phyloP scores from a whole-genome alignment of 2,329 filamentous ascomycete genomes.

The Microascus cirrosus region DNA sequence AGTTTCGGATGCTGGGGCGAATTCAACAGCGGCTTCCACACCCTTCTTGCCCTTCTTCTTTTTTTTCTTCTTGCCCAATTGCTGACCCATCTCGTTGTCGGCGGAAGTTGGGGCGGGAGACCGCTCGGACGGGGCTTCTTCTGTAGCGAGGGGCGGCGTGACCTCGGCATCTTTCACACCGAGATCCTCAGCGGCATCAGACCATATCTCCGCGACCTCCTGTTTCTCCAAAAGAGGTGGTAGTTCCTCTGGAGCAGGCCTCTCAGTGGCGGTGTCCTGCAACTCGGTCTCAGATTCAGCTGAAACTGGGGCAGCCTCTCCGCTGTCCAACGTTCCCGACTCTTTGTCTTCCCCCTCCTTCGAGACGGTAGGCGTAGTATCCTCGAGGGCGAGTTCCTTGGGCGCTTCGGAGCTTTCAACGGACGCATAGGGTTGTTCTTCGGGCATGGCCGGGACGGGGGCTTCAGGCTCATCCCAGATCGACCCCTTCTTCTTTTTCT shows the following conservation, averaged over 20 bases:
- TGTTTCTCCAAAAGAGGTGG: not conserved
- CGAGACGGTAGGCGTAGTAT: not conserved
- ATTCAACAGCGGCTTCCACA: not conserved
- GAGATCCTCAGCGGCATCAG: not conserved
- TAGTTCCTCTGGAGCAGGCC: not conserved
- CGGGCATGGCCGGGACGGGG: not conserved
- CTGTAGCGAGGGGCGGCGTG: not conserved
- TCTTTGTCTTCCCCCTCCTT: not conserved
- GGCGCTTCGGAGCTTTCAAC: not conserved
- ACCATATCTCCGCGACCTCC: not conserved
- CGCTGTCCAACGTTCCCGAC: not conserved
- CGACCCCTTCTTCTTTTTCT: not conserved
- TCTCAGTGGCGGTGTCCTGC: not conserved
- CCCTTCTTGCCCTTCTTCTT: constrained; percentile 5
- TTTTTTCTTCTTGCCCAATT: constrained; percentile 3
- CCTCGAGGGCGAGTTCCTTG: not conserved
- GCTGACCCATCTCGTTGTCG: not conserved
- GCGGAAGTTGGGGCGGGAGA: not conserved
- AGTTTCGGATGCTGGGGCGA: not conserved
- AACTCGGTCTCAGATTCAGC: not conserved
- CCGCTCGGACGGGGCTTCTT: not conserved
- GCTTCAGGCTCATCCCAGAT: not conserved
- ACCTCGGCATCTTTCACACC: not conserved
- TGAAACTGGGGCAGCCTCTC: not conserved
- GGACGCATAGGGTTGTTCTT: not conserved